These are phyloP conservation scores for Pestalotiopsis sp. DNA, from an alignment of 2,329 filamentous ascomycete genomes.

Conservation along the genomic window DNA sequence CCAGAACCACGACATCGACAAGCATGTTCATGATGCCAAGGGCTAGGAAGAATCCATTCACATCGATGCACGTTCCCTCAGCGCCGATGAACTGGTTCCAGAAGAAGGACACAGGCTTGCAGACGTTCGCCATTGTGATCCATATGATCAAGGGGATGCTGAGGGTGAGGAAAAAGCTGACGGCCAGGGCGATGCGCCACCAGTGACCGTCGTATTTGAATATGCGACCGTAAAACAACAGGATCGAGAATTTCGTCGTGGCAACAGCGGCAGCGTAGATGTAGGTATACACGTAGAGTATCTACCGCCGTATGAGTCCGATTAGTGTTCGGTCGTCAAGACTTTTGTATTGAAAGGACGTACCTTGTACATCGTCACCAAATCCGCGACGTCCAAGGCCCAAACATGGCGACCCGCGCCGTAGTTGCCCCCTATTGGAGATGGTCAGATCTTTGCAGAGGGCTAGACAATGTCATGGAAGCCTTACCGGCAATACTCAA, in stretches of 20 bases:
- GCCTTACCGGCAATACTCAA: not conserved
- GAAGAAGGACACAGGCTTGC: not conserved
- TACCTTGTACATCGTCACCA: not conserved
- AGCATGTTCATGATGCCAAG: slow-evolving; percentile 6
- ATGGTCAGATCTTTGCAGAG: not conserved
- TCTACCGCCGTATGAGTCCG: not conserved
- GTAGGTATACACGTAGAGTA: not conserved
- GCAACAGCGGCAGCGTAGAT: not conserved
- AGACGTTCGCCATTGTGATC: not conserved
- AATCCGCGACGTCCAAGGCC: not conserved
- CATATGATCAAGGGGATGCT: not conserved
- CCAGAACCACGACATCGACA: not conserved
- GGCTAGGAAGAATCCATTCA: not conserved
- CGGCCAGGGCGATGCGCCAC: not conserved
- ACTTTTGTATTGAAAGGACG: not conserved
- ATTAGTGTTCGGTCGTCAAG: too few relatives aligned
- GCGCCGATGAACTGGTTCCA: not conserved
- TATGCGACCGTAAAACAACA: not conserved
- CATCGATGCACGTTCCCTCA: not conserved
- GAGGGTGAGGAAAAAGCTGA: not conserved
- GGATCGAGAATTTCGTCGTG: not conserved
- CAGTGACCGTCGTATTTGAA: not conserved
- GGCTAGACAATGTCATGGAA: not conserved
- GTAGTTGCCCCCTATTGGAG: not conserved
- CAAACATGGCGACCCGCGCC: not conserved